Evolutionary conservation across 2,329 filamentous ascomycete genomes (phyloP), one percentile per base, ranked within the genome.

Genomic region (Alternaria infectoria): DNA sequence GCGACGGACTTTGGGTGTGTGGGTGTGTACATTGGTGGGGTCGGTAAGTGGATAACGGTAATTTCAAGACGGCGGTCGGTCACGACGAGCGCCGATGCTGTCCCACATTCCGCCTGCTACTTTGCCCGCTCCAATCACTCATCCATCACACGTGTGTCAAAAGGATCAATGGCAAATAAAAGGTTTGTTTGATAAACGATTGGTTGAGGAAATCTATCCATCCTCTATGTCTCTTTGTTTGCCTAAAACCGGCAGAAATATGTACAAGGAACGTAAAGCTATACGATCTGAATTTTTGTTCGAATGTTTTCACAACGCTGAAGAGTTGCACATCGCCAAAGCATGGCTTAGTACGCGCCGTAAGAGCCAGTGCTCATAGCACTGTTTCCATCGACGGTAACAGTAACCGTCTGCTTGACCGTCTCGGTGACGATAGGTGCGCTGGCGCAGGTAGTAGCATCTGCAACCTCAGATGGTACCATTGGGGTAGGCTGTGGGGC

Each of bases 341-440:
- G 5, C 19, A 26, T 19, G 6, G n/a, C 25, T n/a, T 65, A 67
- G 47, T 62, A 61, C 6, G 55, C 43, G 7, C 54, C 45, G 47
- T 62, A 61, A 12, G 55, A 59, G 10, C 54, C 45, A 13, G 58
- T 61, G 36, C 28, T 40, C 40, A 58, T 54, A 13, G 54, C 36
- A 13, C 12, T 54, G 46, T 49, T 46, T 6, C 54, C 62, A 10
- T 26, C 66, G 11, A 74, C 67, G 7, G 74, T 77, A 1, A 77
- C 64, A 44, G 72, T 76, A 11, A 70, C 69, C 3, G 68, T 73
- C 44, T 72, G 54, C 3, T 73, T 77, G 6, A 76, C 36, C 6
- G 71, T 76, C 40, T 65, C 64, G 54, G 66, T 68, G 21, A 72
- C 59, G 3, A 68, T 65, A 26, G 52, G 60, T 6, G 57, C 25